A percentile compares a stretch with the other conserved stretches of the same genome.
phyloP scores from a whole-genome alignment of 2,329 filamentous ascomycete genomes.

The Aspergillus spinulosporus region DNA sequence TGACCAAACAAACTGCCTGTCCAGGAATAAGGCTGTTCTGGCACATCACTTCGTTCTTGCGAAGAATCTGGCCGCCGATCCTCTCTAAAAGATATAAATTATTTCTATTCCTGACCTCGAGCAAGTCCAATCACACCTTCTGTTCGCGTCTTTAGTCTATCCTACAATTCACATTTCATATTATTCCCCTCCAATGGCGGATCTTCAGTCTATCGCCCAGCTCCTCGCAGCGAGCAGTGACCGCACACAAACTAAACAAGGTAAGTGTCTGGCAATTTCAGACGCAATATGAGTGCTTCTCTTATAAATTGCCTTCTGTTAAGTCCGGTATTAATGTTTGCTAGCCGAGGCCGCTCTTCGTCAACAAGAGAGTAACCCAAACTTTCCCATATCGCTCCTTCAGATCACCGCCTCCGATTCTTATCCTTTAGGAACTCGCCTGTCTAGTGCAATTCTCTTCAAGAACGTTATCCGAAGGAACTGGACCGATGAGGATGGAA shows the following conservation, averaged over 20 bases:
- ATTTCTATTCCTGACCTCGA: conserved; percentile 1
- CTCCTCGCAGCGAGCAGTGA: conserved; percentile 90
- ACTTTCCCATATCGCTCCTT: conserved; percentile 84
- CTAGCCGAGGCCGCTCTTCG: conserved; percentile 80
- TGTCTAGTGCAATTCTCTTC: conserved; percentile 89
- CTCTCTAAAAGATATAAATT: background rate
- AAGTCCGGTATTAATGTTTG: conserved; percentile 9
- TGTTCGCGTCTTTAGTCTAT: background rate
- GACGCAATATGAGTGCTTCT: background rate
- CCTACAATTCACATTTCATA: background rate
- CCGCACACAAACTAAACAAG: conserved; percentile 83
- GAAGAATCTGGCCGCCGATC: conserved; percentile 1
- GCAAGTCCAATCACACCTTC: background rate
- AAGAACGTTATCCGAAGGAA: conserved; percentile 97
- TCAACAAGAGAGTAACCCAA: conserved; percentile 75
- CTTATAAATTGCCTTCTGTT: background rate
- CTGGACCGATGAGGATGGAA: conserved; percentile 94
- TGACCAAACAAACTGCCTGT: conserved; percentile 37
- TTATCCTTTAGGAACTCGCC: conserved; percentile 73
- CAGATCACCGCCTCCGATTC: conserved; percentile 80
- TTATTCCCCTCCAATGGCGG: conserved; percentile 52
- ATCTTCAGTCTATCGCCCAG: conserved; percentile 68
- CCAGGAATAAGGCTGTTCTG: conserved; percentile 29
- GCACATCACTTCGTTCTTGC: conserved; percentile 5
- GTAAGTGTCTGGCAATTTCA: conserved; percentile 50